A percentile compares a stretch with the other conserved stretches of the same genome.
Conservation (phyloP, 2,329 filamentous ascomycete genomes). For the Neophaeococcomyces aloes region DNA sequence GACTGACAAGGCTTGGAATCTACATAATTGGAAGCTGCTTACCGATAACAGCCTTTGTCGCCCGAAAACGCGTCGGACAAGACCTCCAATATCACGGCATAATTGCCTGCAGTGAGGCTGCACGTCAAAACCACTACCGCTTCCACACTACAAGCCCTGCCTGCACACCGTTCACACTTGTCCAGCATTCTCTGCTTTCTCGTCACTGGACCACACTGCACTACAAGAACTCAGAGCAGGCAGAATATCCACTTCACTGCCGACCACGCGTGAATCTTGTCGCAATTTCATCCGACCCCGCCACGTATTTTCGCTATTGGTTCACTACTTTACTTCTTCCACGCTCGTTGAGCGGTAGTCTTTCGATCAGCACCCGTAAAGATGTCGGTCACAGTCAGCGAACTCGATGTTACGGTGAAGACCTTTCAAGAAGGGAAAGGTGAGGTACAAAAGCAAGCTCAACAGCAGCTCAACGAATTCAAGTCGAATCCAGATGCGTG, state of each 20-base stretch:
- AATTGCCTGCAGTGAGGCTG: slow-evolving; percentile 2
- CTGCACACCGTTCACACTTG: not conserved
- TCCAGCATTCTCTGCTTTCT: not conserved
- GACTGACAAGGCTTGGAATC: not conserved
- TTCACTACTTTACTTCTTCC: slow-evolving; percentile 2
- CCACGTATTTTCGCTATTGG: slow-evolving; percentile 8
- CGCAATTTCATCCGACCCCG: slow-evolving; percentile 1
- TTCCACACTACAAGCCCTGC: not conserved
- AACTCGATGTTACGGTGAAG: slow-evolving; percentile 93
- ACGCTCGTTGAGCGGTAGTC: slow-evolving; percentile 7
- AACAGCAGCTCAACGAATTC: slow-evolving; percentile 52
- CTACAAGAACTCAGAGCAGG: not conserved
- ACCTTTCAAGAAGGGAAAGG: slow-evolving; percentile 96
- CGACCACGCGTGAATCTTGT: not conserved
- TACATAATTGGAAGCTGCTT: not conserved
- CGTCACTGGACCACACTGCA: not conserved
- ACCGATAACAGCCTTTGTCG: not conserved
- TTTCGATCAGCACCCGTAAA: slow-evolving; percentile 2
- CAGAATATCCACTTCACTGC: not conserved
- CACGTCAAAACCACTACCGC: not conserved
- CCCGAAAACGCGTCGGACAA: not conserved
- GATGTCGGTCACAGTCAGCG: slow-evolving; percentile 68
- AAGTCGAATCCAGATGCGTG: slow-evolving; percentile 98
- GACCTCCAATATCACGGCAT: not conserved
- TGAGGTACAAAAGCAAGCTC: slow-evolving; percentile 46